A percentile compares a stretch with the other conserved stretches of the same genome.
Evolutionary conservation across 2,329 filamentous ascomycete species (phyloP).

Genomic region (Lizonia empirigonia): DNA sequence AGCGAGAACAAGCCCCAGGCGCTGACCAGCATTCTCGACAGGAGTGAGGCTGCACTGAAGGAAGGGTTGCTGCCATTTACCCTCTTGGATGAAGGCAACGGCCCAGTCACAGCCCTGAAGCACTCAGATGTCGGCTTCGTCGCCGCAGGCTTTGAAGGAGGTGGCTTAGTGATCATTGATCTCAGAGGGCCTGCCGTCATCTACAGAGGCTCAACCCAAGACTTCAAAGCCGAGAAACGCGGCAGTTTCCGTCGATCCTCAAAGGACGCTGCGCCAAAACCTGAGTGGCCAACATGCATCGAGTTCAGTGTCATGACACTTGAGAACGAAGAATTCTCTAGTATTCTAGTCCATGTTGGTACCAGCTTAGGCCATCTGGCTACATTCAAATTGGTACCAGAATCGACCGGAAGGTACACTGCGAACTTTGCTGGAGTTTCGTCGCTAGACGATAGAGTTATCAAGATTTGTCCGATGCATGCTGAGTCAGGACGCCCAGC

Average conservation of each 20-base stretch:
- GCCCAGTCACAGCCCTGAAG: slow-evolving; percentile 76
- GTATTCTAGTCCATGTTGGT: slow-evolving; percentile 89
- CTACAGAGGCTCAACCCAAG: slow-evolving; percentile 71
- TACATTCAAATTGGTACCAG: slow-evolving; percentile 89
- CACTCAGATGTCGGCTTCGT: slow-evolving; percentile 94
- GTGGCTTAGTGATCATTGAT: slow-evolving; percentile 81
- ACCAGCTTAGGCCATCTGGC: slow-evolving; percentile 82
- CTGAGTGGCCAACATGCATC: slow-evolving; percentile 79
- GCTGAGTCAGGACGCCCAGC: slow-evolving; percentile 77
- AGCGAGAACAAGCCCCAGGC: slow-evolving; percentile 55
- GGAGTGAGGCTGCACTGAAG: slow-evolving; percentile 74
- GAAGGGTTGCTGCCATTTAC: slow-evolving; percentile 81
- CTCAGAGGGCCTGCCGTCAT: slow-evolving; percentile 86
- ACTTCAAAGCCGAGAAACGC: slow-evolving; percentile 80
- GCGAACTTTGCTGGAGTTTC: slow-evolving; percentile 73
- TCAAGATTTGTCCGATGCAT: slow-evolving; percentile 80
- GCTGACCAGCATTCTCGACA: slow-evolving; percentile 73
- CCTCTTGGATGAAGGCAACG: slow-evolving; percentile 82
- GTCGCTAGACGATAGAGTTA: slow-evolving; percentile 68
- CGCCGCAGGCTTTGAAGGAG: slow-evolving; percentile 82
- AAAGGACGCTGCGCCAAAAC: slow-evolving; percentile 52
- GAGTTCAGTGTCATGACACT: slow-evolving; percentile 91
- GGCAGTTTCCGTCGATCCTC: slow-evolving; percentile 69
- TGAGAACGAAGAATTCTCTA: slow-evolving; percentile 93
- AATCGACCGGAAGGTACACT: slow-evolving; percentile 69